Conservation (phyloP, 164 flowering plant genomes). For the Nymphaea thermarum region DNA sequence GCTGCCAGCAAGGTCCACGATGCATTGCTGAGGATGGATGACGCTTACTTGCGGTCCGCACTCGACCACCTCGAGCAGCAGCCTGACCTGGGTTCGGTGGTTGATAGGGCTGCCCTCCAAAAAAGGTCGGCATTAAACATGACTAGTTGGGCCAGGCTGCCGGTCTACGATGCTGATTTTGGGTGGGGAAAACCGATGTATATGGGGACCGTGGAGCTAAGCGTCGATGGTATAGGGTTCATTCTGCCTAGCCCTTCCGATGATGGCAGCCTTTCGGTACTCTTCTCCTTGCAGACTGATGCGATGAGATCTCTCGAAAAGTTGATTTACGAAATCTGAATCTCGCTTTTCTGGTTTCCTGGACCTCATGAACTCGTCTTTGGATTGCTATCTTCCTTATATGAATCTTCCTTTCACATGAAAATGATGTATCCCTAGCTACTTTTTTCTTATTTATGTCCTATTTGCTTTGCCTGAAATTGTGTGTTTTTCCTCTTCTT, state of each 20-base stretch:
- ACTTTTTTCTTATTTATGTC: no score
- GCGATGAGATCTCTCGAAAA: conserved; percentile 13
- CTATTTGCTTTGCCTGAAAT: no score
- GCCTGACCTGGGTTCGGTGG: no score
- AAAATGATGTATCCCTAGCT: no score
- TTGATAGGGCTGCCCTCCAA: no score
- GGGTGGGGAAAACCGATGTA: conserved; percentile 25
- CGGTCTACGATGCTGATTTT: conserved; percentile 21
- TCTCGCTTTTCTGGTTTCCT: no score
- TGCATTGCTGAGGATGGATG: conserved; percentile 8
- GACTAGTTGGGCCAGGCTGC: conserved; percentile 18
- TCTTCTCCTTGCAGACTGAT: conserved; percentile 5
- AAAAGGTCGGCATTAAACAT: conserved; percentile 6
- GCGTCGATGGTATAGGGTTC: conserved; percentile 10
- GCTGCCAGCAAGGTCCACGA: conserved; percentile 11
- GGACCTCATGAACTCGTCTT: not conserved
- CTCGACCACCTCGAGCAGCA: conserved; percentile 14
- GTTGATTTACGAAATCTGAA: conserved; percentile 13
- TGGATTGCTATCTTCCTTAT: not conserved
- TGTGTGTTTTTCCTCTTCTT: no score
- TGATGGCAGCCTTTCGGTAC: conserved; percentile 12
- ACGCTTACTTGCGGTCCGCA: conserved; percentile 20
- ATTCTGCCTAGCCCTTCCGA: conserved; percentile 11
- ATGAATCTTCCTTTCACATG: no score
- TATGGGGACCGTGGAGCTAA: conserved; percentile 13